These are phyloP conservation scores for Trichoderma virens DNA, from an alignment of 495 filamentous ascomycete genomes.

Conservation along the genomic window DNA sequence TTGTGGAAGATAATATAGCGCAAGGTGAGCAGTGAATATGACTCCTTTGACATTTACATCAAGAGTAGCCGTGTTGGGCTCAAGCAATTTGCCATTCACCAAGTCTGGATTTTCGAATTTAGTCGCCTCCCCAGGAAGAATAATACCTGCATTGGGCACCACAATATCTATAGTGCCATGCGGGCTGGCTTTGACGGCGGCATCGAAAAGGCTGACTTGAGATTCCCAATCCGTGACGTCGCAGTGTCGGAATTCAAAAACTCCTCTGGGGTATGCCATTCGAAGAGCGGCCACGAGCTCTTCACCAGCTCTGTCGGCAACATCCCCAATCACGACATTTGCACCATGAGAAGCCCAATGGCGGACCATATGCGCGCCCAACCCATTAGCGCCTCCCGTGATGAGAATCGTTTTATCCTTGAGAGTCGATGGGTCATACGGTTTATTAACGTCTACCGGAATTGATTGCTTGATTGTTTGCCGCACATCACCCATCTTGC, in stretches of 20 bases:
- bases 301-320: slow-evolving; percentile 30
- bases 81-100: slow-evolving; percentile 34
- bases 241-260: slow-evolving; percentile 43
- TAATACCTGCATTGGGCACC: slow-evolving; percentile 61
- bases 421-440: slow-evolving; percentile 32
- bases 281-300: slow-evolving; percentile 30
- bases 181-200: slow-evolving; percentile 43
- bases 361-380: slow-evolving; percentile 43
- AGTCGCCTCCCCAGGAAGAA: slow-evolving; percentile 16
- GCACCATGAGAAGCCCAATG: slow-evolving; percentile 35
- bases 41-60: slow-evolving; percentile 57
- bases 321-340: slow-evolving; percentile 41
- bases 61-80: slow-evolving; percentile 47
- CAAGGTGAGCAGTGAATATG: slow-evolving; percentile 58
- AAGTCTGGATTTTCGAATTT: slow-evolving; percentile 29
- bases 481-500: background rate
- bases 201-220: slow-evolving; percentile 53
- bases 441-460: slow-evolving; percentile 27
- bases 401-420: slow-evolving; percentile 41
- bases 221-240: slow-evolving; percentile 48
- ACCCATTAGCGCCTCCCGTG: slow-evolving; percentile 45
- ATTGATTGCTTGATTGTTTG: slow-evolving; percentile 22
- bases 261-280: slow-evolving; percentile 19
- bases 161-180: slow-evolving; percentile 52
- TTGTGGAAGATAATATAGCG: slow-evolving; percentile 45